These are phyloP conservation scores for Cyclostephanos tholiformis DNA, from an alignment of 108 stramenopile genomes.

Conservation along the genomic window DNA sequence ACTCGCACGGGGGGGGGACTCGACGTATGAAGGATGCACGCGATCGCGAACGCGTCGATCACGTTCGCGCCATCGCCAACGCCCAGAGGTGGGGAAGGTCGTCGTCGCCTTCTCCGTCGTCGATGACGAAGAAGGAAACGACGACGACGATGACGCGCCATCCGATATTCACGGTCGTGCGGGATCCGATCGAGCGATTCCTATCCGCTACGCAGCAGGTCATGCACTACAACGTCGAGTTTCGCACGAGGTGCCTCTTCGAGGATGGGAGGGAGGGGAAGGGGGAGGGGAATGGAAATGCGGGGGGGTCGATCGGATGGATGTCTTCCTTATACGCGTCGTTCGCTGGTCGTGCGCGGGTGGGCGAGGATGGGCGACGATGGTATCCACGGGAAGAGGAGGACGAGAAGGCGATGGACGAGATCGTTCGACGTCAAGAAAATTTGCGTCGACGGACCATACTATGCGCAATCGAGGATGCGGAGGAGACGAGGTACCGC, in stretches of 20 bases:
- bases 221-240: constrained; percentile 35
- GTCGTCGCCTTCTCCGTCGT: neutral
- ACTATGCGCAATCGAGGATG: constrained; percentile 25
- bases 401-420: neutral
- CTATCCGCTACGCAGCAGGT: constrained; percentile 31
- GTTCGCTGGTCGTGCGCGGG: neutral
- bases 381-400: neutral
- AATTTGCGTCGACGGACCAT: constrained; percentile 8
- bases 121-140: no score
- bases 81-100: neutral
- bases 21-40: constrained; percentile 3
- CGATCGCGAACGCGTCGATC: constrained; percentile 17
- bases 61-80: constrained; percentile 17
- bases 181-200: constrained; percentile 41
- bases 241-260: constrained; percentile 23
- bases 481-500: constrained; percentile 22
- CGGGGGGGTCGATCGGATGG: no score
- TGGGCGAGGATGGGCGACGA: no score
- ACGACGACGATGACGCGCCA: neutral
- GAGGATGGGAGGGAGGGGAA: neutral
- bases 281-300: neutral
- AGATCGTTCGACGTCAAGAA: neutral
- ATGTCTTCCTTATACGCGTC: neutral
- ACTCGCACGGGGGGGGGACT: constrained; percentile 21
- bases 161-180: constrained; percentile 41